A percentile compares a stretch with the other conserved stretches of the same genome.
Evolutionary conservation across 2,329 filamentous ascomycete genomes (phyloP).

Genomic region (Dactylellina haptotyla): DNA sequence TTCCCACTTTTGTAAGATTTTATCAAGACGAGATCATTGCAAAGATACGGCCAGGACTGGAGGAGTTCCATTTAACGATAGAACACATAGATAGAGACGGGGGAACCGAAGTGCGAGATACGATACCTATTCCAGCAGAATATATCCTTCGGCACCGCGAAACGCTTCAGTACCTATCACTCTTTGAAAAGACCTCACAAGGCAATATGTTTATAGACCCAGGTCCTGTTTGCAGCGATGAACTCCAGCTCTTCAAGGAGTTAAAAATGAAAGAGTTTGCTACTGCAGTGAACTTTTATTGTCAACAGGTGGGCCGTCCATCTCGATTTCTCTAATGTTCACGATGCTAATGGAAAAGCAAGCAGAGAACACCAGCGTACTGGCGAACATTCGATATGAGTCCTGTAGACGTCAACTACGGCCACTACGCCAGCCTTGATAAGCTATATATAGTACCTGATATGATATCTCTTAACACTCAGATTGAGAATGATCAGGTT

Average conservation of each 20-base stretch:
- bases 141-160: conserved; percentile 13
- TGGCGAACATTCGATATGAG: conserved; percentile 36
- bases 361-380: conserved; percentile 6
- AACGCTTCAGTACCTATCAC: conserved; percentile 20
- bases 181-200: conserved; percentile 14
- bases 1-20: background rate
- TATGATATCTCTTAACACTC: conserved; percentile 6
- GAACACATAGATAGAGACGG: conserved; percentile 4
- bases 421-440: conserved; percentile 9
- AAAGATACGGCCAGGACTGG: conserved; percentile 21
- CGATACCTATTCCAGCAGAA: conserved; percentile 8
- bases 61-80: conserved; percentile 18
- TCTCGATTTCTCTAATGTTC: background rate
- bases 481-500: conserved; percentile 23
- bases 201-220: conserved; percentile 13
- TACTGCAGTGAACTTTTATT: conserved; percentile 24
- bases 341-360: background rate
- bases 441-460: conserved; percentile 38
- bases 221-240: conserved; percentile 10
- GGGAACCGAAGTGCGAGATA: conserved; percentile 12
- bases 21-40: conserved; percentile 12
- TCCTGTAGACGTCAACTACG: conserved; percentile 13
- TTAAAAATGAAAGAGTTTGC: conserved; percentile 24
- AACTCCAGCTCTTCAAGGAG: conserved; percentile 12
- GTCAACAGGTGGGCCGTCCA: background rate